These are phyloP conservation scores for Aspergillus floridensis DNA, from an alignment of 2,329 filamentous ascomycete genomes.

Conservation along the genomic window DNA sequence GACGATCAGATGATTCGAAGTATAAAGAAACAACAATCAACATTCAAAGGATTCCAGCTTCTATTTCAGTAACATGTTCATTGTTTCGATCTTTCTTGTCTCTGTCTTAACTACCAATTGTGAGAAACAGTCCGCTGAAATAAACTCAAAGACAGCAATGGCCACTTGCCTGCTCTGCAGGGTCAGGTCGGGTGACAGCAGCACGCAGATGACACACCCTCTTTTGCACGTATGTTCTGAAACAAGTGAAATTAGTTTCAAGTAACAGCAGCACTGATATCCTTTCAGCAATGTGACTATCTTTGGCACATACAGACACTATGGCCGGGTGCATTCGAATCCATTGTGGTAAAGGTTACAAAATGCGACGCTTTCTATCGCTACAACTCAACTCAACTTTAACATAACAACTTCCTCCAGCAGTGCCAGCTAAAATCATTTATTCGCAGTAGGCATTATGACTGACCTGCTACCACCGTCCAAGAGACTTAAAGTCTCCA, in stretches of 20 bases:
- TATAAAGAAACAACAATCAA: not conserved
- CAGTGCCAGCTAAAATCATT: too few relatives aligned
- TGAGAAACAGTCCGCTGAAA: too few relatives aligned
- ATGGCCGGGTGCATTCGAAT: not conserved
- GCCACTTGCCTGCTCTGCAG: not conserved
- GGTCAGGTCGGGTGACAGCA: not conserved
- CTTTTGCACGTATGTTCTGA: not conserved
- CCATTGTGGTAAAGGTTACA: too few relatives aligned
- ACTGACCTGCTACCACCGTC: not conserved
- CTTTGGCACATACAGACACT: not conserved
- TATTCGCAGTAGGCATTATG: too few relatives aligned
- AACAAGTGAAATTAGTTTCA: not conserved
- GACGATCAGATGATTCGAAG: conserved; percentile 1
- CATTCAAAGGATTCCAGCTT: not conserved
- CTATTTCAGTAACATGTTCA: not conserved
- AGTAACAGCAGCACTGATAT: not conserved
- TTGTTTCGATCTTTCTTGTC: too few relatives aligned
- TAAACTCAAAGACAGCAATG: not conserved
- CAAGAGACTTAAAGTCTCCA: not conserved
- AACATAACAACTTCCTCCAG: too few relatives aligned
- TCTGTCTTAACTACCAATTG: too few relatives aligned
- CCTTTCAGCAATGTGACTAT: not conserved
- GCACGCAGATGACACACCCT: not conserved
- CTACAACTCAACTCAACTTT: too few relatives aligned
- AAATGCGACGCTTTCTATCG: too few relatives aligned